Conservation (phyloP, 2,329 filamentous ascomycete species). For the Cytospora paraplurivora region DNA sequence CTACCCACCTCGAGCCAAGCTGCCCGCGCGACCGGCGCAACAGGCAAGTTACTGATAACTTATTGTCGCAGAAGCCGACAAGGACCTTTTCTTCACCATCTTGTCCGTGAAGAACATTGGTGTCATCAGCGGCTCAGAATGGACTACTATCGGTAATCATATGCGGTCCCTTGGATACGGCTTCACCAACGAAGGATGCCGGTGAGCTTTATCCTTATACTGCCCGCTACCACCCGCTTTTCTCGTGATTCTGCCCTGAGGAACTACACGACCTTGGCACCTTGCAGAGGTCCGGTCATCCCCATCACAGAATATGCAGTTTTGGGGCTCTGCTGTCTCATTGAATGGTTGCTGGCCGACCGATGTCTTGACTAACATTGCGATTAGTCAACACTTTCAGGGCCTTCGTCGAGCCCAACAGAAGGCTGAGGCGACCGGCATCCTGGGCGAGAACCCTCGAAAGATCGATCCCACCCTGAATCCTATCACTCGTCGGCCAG, state of each 20-base stretch:
- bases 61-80: slow-evolving; percentile 49
- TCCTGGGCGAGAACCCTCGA: slow-evolving; percentile 39
- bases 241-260: slow-evolving; percentile 7
- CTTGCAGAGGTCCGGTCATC: neutral
- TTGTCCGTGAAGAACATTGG: slow-evolving; percentile 64
- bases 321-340: neutral
- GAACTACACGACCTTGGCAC: neutral
- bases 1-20: neutral
- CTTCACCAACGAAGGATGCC: slow-evolving; percentile 66
- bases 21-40: slow-evolving; percentile 53
- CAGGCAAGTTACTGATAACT: slow-evolving; percentile 11
- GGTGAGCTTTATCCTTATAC: slow-evolving; percentile 47
- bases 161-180: slow-evolving; percentile 62
- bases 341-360: neutral
- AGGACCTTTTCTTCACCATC: slow-evolving; percentile 65
- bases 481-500: slow-evolving; percentile 62
- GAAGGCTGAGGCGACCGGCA: slow-evolving; percentile 49
- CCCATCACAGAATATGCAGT: neutral
- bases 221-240: neutral
- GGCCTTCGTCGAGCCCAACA: slow-evolving; percentile 58
- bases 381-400: slow-evolving; percentile 61
- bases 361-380: slow-evolving; percentile 26
- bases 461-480: slow-evolving; percentile 55
- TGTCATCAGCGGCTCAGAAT: slow-evolving; percentile 64
- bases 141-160: slow-evolving; percentile 62